phyloP scores from a whole-genome alignment of 2,329 filamentous ascomycete species.

The Colletotrichum caudatum region DNA sequence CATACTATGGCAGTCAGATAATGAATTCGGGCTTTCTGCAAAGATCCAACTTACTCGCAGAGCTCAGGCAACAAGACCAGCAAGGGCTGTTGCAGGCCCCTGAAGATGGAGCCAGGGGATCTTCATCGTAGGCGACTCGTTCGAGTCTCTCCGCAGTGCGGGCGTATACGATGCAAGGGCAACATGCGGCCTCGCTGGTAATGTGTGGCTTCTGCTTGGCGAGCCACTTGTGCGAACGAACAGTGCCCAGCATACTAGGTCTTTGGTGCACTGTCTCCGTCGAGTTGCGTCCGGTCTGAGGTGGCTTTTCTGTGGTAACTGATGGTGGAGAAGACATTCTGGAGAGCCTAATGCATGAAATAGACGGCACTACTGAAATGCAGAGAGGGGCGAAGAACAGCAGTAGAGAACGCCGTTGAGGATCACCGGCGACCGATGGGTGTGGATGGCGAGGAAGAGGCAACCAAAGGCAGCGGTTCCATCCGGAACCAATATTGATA shows the following conservation, averaged over 20 bases:
- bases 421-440: not conserved
- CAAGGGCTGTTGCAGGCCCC: conserved; percentile 19
- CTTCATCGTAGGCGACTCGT: conserved; percentile 29
- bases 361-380: not conserved
- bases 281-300: conserved; percentile 11
- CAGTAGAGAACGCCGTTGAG: not conserved
- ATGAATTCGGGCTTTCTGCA: not conserved
- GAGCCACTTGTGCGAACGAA: conserved; percentile 22
- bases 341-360: not conserved
- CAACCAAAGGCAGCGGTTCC: not conserved
- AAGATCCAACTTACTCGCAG: conserved; percentile 7
- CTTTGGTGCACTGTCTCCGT: conserved; percentile 18
- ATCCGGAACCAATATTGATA: not conserved
- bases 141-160: conserved; percentile 31
- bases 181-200: conserved; percentile 15
- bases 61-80: conserved; percentile 20
- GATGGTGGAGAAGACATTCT: not conserved
- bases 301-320: conserved; percentile 3
- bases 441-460: not conserved
- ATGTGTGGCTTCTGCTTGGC: conserved; percentile 10
- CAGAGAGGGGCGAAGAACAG: not conserved
- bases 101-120: conserved; percentile 25
- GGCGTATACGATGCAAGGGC: conserved; percentile 24
- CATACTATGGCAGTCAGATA: conserved; percentile 19
- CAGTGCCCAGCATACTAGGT: conserved; percentile 14